phyloP scores from a whole-genome alignment of 2,329 filamentous ascomycete species.

The Cladosporium sp. region DNA sequence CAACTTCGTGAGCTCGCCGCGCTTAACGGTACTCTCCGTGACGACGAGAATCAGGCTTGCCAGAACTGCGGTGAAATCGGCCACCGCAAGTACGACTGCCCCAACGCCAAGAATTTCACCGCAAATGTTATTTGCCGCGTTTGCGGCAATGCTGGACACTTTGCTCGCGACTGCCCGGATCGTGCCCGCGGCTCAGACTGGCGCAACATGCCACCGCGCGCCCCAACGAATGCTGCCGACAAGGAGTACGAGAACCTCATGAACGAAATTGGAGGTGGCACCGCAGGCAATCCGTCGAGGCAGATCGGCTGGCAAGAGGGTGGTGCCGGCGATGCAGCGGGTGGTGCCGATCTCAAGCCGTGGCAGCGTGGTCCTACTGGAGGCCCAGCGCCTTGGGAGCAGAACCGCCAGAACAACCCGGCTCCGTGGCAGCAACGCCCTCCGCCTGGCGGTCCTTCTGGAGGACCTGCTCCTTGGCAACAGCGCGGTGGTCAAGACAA shows the following conservation, averaged over 20 bases:
- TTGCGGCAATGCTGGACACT: slow-evolving; percentile 95
- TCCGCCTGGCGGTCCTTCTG: slow-evolving; percentile 14
- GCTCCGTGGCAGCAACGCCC: slow-evolving; percentile 11
- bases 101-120: slow-evolving; percentile 96
- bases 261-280: slow-evolving; percentile 83
- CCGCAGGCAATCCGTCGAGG: slow-evolving; percentile 56
- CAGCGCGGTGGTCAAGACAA: slow-evolving; percentile 15
- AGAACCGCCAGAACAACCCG: slow-evolving; percentile 13
- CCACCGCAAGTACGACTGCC: slow-evolving; percentile 97
- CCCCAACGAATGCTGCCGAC: slow-evolving; percentile 65
- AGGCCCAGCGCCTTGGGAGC: slow-evolving; percentile 33
- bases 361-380: slow-evolving; percentile 27
- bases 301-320: slow-evolving; percentile 82
- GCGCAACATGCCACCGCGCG: slow-evolving; percentile 62
- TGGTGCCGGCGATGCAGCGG: slow-evolving; percentile 51
- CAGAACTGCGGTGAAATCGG: slow-evolving; percentile 99
- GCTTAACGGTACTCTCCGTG: slow-evolving; percentile 96
- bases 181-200: slow-evolving; percentile 83
- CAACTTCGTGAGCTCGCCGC: slow-evolving; percentile 96
- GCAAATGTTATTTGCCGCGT: slow-evolving; percentile 98
- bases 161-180: slow-evolving; percentile 96
- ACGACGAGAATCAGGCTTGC: slow-evolving; percentile 98
- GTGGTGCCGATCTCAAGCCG: slow-evolving; percentile 47
- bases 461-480: slow-evolving; percentile 33
- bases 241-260: slow-evolving; percentile 98